phyloP scores from a whole-genome alignment of 1,139 yeast species.

The Scheffersomyces titani region DNA sequence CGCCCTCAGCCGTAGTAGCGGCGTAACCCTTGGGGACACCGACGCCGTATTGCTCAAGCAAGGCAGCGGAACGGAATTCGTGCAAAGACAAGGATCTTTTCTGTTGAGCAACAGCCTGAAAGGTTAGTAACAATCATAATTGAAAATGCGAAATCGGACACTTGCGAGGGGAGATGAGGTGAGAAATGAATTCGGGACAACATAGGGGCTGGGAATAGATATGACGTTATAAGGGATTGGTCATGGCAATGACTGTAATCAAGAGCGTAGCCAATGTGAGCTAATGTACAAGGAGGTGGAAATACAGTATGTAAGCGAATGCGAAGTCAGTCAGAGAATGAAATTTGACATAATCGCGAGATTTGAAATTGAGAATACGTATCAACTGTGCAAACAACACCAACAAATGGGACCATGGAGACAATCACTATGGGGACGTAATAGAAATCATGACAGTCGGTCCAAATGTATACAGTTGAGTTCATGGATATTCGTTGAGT shows the following conservation, averaged over 20 bases:
- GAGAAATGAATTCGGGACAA: background rate
- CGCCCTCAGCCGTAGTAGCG: slow-evolving; percentile 88
- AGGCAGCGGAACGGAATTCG: slow-evolving; percentile 93
- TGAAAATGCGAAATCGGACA: background rate
- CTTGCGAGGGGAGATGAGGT: too few relatives aligned
- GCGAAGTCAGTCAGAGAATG: background rate
- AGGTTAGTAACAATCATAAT: slow-evolving; percentile 14
- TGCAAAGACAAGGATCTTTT: slow-evolving; percentile 85
- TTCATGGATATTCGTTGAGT: background rate
- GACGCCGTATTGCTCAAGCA: slow-evolving; percentile 79
- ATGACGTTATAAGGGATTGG: too few relatives aligned
- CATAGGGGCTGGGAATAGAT: background rate
- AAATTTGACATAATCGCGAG: background rate
- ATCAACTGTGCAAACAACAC: background rate
- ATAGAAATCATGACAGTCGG: background rate
- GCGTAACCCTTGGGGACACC: slow-evolving; percentile 92
- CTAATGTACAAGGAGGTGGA: background rate
- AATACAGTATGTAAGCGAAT: background rate
- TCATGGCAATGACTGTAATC: too few relatives aligned
- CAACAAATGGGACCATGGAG: background rate
- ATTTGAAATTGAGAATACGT: background rate
- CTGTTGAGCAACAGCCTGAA: slow-evolving; percentile 18
- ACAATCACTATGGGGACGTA: background rate
- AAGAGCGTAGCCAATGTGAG: background rate
- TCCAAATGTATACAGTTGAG: background rate